phyloP scores from a whole-genome alignment of 305 asterid genomes.

The Solanum hybrid region DNA sequence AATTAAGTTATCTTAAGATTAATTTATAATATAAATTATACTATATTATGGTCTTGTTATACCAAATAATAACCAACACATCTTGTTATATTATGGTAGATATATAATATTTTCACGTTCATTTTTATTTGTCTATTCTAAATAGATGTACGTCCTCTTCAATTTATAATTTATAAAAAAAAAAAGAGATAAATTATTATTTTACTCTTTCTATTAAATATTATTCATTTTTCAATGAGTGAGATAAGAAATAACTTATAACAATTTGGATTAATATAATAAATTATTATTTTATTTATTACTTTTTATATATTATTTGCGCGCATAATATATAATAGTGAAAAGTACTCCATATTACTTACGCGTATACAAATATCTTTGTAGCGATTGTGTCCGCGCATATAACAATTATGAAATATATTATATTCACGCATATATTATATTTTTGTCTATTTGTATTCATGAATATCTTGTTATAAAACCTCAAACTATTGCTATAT shows the following conservation, averaged over 20 bases:
- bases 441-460: not conserved
- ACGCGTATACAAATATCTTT: too few relatives aligned
- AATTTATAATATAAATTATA: not conserved
- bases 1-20: not conserved
- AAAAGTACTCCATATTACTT: not conserved
- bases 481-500: not conserved
- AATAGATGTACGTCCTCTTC: too few relatives aligned
- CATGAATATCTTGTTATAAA: not conserved
- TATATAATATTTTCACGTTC: too few relatives aligned
- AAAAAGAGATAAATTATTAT: too few relatives aligned
- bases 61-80: not conserved
- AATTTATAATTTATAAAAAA: too few relatives aligned
- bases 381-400: not conserved
- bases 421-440: not conserved
- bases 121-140: too few relatives aligned
- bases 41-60: not conserved
- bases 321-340: not conserved
- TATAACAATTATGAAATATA: not conserved
- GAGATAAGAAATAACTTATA: not conserved
- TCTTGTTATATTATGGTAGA: not conserved
- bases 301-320: not conserved
- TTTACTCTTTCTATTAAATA: too few relatives aligned
- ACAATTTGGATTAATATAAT: rapidly evolving
- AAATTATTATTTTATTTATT: too few relatives aligned
- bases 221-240: too few relatives aligned